phyloP scores from a whole-genome alignment of 305 asterid species.

The Euphrasia arctica region DNA sequence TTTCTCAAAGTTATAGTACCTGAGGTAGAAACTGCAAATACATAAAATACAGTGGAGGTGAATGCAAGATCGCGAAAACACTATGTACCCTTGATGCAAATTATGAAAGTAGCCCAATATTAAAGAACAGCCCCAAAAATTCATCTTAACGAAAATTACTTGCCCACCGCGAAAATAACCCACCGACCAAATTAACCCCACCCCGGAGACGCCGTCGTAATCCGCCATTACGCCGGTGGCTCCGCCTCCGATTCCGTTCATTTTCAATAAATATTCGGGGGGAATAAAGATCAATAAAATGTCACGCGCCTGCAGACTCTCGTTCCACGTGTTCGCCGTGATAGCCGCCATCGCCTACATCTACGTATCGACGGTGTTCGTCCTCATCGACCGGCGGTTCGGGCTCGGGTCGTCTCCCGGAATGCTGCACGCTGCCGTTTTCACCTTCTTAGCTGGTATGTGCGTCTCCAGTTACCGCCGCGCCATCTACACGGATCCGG shows the following conservation, averaged over 20 bases:
- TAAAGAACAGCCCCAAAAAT: slow-evolving; percentile 21
- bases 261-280: neutral
- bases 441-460: slow-evolving; percentile 60
- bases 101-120: neutral
- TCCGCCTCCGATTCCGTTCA: slow-evolving; percentile 32
- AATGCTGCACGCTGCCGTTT: slow-evolving; percentile 60
- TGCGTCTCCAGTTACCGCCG: slow-evolving; percentile 56
- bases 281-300: slow-evolving; percentile 30
- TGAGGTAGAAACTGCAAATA: neutral
- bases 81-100: no score
- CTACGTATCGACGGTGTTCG: slow-evolving; percentile 78
- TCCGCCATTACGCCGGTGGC: slow-evolving; percentile 70
- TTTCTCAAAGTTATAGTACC: no score
- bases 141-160: slow-evolving; percentile 28
- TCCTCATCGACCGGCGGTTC: slow-evolving; percentile 81
- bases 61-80: neutral
- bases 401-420: slow-evolving; percentile 82
- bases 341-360: slow-evolving; percentile 60
- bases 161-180: slow-evolving; percentile 10
- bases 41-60: neutral
- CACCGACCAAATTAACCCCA: slow-evolving; percentile 26
- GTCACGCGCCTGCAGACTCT: slow-evolving; percentile 52
- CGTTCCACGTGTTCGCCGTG: slow-evolving; percentile 63
- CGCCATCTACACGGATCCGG: slow-evolving; percentile 81
- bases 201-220: slow-evolving; percentile 87